A percentile compares a stretch with the other conserved stretches of the same genome.
These are phyloP conservation scores for Wallacemonas sp. DNA, from an alignment of 208 protist genomes.

Conservation along the genomic window DNA sequence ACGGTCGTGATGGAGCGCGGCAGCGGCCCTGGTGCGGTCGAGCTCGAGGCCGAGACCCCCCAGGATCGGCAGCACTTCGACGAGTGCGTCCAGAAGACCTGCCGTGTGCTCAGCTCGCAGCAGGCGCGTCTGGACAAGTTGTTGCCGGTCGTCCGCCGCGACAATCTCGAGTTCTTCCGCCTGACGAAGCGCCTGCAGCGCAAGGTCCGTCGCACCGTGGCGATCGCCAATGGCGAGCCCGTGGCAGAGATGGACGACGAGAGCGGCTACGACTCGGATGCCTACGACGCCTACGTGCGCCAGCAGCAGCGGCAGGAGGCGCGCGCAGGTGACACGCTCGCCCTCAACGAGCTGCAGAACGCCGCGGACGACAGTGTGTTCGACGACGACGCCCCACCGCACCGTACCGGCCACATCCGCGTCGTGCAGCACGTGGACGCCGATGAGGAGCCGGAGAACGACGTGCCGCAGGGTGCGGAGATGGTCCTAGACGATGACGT, in stretches of 20 bases:
- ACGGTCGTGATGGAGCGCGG: conserved; percentile 64
- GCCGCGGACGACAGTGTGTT: conserved; percentile 77
- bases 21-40: conserved; percentile 44
- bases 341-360: conserved; percentile 62
- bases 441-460: background rate
- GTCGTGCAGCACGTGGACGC: conserved; percentile 1
- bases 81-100: conserved; percentile 64
- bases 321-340: conserved; percentile 17
- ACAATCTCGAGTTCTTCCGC: conserved; percentile 74
- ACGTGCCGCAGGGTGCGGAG: too few relatives aligned
- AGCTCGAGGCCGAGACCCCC: conserved; percentile 71
- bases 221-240: conserved; percentile 51
- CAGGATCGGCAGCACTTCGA: conserved; percentile 75
- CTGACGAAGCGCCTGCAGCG: conserved; percentile 66
- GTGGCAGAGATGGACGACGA: conserved; percentile 22
- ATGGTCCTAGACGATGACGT: too few relatives aligned
- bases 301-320: conserved; percentile 11
- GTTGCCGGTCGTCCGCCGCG: conserved; percentile 43
- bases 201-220: conserved; percentile 47
- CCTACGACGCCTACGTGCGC: conserved; percentile 7
- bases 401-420: background rate
- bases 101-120: conserved; percentile 55
- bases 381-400: conserved; percentile 29
- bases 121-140: conserved; percentile 62
- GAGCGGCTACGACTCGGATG: conserved; percentile 25